Base-by-base conservation (phyloP, 2,329 filamentous ascomycete species). In the Colletotrichum sp. region DNA sequence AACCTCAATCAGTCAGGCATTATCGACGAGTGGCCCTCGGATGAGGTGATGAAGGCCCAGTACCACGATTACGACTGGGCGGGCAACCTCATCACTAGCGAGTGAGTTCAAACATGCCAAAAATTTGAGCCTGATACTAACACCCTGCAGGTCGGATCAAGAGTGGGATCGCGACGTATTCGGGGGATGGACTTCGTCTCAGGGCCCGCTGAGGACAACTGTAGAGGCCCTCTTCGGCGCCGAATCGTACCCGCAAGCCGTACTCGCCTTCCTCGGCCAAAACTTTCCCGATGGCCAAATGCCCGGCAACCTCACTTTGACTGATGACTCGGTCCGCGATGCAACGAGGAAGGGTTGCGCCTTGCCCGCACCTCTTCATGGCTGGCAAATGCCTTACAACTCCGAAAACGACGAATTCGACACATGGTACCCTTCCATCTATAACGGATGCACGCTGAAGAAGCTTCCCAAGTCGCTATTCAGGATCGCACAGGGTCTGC, bases 31-130 rank as follows among this genome's bases (percentile, higher is more conserved):
- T 77, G 76, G 76, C 74, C 74, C 7, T 10, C 60, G 10, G 62
- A 72, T 26, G 69, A 72, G n/a, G 76, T 70, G 30, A 76, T 77
- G 76, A n/a, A 60, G n/a, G 65, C 67, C 18, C 34, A 62, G 9
- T 77, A 74, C n/a, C 73, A 77, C 26, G 76, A 77, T 36, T 77
- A 77, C 15, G 66, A 76, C n/a, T 76, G 72, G 63, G 13, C 26
- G 60, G 76, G 73, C 8, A 76, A 66, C 26, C 72, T 72, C 30
- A 75, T 77, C 55, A 77, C 72, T 26, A 76, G 36, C 8, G n/a
- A 65, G 76, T 77, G 55, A 21, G 72, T 65, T 10, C 21, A 44
- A n/a, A 5, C 15, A 28, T 26, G 21, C 24, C 5, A 12, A 18
- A 18, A 16, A 13, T 55, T 18, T n/a, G 18, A 32, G 13, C 16